phyloP scores from a whole-genome alignment of 371 early-diverging fungal species.

The Rhizopus delemar region DNA sequence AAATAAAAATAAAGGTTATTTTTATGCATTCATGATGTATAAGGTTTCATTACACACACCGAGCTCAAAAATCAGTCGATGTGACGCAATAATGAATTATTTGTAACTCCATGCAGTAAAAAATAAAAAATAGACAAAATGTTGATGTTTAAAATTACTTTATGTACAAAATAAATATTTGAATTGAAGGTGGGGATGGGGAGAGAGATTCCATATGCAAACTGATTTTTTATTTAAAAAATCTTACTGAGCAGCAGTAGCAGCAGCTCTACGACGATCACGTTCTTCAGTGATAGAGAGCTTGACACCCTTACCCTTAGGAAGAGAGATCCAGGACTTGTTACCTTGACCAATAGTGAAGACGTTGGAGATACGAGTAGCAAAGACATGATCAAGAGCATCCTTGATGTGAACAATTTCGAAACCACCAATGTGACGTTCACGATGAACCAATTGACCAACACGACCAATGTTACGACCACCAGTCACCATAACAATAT shows the following conservation, averaged over 20 bases:
- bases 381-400: conserved; percentile 83
- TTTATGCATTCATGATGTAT: no score
- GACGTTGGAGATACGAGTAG: conserved; percentile 91
- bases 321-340: conserved; percentile 90
- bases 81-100: not conserved
- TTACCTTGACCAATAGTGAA: conserved; percentile 85
- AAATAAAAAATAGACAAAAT: no score
- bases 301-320: conserved; percentile 98
- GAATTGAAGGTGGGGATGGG: not conserved
- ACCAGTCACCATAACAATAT: conserved; percentile 96
- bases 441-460: conserved; percentile 97
- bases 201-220: not conserved
- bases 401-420: conserved; percentile 96
- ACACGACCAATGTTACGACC: conserved; percentile 99
- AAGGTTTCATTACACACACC: no score
- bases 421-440: conserved; percentile 97
- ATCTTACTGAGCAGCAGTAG: conserved; percentile 7
- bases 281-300: conserved; percentile 98
- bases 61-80: not conserved
- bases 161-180: not conserved
- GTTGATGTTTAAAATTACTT: not conserved
- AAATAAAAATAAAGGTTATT: conserved; percentile 6
- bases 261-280: conserved; percentile 78
- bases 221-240: conserved; percentile 9
- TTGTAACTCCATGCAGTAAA: no score